Percentiles rank a stretch among this genome's conserved stretches.
Evolutionary conservation across 1,284 basidiomycete species (phyloP).

Genomic region (Spongiforma sp.): DNA sequence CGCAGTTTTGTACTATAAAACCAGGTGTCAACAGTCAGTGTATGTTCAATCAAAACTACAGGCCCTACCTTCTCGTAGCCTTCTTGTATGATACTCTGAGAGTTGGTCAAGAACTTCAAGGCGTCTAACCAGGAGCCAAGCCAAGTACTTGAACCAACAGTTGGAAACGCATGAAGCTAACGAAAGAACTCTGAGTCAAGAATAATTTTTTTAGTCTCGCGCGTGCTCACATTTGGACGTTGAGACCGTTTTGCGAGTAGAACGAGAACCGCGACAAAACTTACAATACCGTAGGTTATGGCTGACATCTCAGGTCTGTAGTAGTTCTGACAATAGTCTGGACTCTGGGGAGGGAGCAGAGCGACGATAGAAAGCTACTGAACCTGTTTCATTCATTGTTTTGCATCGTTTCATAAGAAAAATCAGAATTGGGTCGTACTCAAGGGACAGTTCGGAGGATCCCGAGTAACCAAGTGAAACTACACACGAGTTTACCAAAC

Average conservation of each 20-base stretch:
- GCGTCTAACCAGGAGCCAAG: background rate
- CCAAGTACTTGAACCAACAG: background rate
- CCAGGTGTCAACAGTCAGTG: background rate
- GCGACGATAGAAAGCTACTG: background rate
- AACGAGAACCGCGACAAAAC: background rate
- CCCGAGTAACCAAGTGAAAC: too few species aligned
- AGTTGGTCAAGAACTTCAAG: background rate
- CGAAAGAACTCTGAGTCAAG: background rate
- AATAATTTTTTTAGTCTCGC: too few species aligned
- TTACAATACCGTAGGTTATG: background rate
- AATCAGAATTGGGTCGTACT: too few species aligned
- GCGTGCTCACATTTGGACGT: slow-evolving; percentile 6
- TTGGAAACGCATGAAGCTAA: background rate
- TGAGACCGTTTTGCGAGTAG: background rate
- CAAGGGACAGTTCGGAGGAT: too few species aligned
- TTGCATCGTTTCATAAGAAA: too few species aligned
- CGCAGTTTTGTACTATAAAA: slow-evolving; percentile 18
- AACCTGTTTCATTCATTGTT: too few species aligned
- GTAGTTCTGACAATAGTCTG: slow-evolving; percentile 1
- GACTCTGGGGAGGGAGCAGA: background rate
- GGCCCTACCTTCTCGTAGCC: background rate
- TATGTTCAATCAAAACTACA: background rate
- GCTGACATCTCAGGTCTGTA: background rate
- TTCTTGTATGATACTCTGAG: background rate
- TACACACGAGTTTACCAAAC: too few species aligned